Evolutionary conservation across 768 basidiomycete species (phyloP).

Genomic region (Collybia mongolica): DNA sequence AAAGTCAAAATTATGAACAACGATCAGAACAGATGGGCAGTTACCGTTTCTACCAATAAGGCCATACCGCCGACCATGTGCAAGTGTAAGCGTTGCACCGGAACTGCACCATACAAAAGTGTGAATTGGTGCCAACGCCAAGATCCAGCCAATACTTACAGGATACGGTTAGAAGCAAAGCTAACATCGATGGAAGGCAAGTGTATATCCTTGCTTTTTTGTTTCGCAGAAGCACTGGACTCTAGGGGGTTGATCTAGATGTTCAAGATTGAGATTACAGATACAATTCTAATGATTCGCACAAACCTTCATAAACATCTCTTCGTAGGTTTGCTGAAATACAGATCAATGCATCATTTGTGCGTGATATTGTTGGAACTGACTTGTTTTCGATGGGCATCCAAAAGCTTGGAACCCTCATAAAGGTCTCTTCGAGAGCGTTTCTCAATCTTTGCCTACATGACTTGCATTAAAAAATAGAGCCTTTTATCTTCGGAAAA

Average conservation of each 20-base stretch:
- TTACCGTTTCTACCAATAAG: conserved; percentile 86
- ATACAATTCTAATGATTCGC: not conserved
- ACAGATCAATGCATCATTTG: conserved; percentile 4
- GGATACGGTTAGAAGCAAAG: conserved; percentile 92
- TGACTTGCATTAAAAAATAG: conserved; percentile 4
- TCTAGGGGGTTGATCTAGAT: conserved; percentile 88
- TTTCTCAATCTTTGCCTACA: conserved; percentile 94
- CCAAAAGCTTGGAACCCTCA: conserved; percentile 93
- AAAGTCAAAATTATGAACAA: not conserved
- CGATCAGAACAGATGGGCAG: conserved; percentile 4
- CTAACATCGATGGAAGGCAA: conserved; percentile 93
- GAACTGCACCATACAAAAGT: conserved; percentile 43
- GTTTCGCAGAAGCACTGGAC: conserved; percentile 71
- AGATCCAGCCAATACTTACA: conserved; percentile 42
- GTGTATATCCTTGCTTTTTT: conserved; percentile 98
- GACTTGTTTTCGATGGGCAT: conserved; percentile 89
- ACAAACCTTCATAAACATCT: conserved; percentile 94
- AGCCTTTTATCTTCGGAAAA: conserved; percentile 2
- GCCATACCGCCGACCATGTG: conserved; percentile 88
- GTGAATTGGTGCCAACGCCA: not conserved
- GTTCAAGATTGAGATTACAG: not conserved
- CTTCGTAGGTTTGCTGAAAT: conserved; percentile 90
- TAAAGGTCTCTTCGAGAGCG: conserved; percentile 87
- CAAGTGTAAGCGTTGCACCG: conserved; percentile 83
- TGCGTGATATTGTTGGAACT: conserved; percentile 10